Conservation (phyloP, 108 stramenopile species). For the Ochromonas danica region DNA sequence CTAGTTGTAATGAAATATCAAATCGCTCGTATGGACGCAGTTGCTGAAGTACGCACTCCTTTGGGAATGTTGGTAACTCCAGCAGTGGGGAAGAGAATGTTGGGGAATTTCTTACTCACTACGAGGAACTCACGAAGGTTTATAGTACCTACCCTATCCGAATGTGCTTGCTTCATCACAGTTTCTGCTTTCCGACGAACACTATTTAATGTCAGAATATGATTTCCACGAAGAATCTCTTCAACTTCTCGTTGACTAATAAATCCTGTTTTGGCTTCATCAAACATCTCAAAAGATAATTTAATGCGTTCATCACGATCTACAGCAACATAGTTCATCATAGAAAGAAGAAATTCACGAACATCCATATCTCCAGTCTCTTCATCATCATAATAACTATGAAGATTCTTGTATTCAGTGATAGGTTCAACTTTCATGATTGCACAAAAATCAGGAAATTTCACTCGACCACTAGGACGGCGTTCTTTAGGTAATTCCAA, state of each 20-base stretch:
- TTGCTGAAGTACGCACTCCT: too few species aligned
- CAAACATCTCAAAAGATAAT: slow-evolving; percentile 70
- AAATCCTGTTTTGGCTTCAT: slow-evolving; percentile 63
- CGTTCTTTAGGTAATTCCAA: slow-evolving; percentile 24
- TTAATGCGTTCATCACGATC: slow-evolving; percentile 57
- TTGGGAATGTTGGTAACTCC: background rate
- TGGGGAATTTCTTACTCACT: slow-evolving; percentile 64
- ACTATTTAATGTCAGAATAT: slow-evolving; percentile 23
- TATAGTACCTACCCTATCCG: slow-evolving; percentile 60
- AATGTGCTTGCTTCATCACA: slow-evolving; percentile 67
- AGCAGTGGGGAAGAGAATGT: slow-evolving; percentile 59
- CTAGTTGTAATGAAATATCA: too few species aligned
- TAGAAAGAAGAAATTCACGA: slow-evolving; percentile 64
- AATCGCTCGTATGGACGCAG: too few species aligned
- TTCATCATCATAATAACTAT: slow-evolving; percentile 55
- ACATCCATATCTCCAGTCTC: slow-evolving; percentile 48
- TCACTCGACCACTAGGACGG: slow-evolving; percentile 31
- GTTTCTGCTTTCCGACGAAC: slow-evolving; percentile 51
- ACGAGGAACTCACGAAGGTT: slow-evolving; percentile 64
- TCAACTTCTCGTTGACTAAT: slow-evolving; percentile 53
- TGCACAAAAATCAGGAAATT: slow-evolving; percentile 52
- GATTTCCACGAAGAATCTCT: slow-evolving; percentile 37
- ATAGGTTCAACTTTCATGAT: slow-evolving; percentile 62
- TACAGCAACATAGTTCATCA: slow-evolving; percentile 64
- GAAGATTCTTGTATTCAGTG: slow-evolving; percentile 63